Evolutionary conservation across 768 basidiomycete species (phyloP), one percentile per base, ranked within the genome.

Genomic region (Tricholoma sp.): DNA sequence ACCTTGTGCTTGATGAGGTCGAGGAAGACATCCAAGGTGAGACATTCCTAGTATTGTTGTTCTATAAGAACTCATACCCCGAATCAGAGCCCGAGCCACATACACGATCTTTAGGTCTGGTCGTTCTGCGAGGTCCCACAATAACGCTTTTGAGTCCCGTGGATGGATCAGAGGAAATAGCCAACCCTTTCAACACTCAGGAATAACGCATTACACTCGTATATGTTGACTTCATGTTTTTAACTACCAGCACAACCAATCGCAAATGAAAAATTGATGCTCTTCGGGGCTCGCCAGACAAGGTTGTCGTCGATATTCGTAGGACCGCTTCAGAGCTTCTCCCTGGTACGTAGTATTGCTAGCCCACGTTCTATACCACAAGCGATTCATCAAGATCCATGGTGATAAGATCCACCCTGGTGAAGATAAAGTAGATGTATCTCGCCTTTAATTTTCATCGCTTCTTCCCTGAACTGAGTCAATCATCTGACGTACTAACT

Each of bases 1-100:
- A 99, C 71, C 86, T 99, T 55, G 97, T 99, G 51, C 83, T 99
- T 51, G 97, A 99, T 71, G 92, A 97, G 58, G 94, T 98, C 5
- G 83, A 88, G 65, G 97, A 99, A 72, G 81, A 89, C 37, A 62
- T 91, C 2, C 80, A 81, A 67, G 85, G 90, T 89, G 66, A 62
- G 77, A 60, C 6, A 59, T 50, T 53, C 54, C 56, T 61, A 54
- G 57, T 59, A 49, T 50, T 60, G 41, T 43, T 54, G 10, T 32
- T 7, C 10, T 32, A 59, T 54, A 55, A 52, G 31, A 54, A 32
- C 54, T 45, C 39, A 46, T 41, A 12, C 34, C 10, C 22, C 41
- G 35, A 29, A 22, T 32, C 71, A 87, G 86, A 86, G 62, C 84
- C 85, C 21, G 80, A 88, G 62, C 81, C 79, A 16, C 80, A 80